A percentile compares a stretch with the other conserved stretches of the same genome.
Conservation (phyloP, 202 grass and related monocot genomes). For the Zoysia matrella region DNA sequence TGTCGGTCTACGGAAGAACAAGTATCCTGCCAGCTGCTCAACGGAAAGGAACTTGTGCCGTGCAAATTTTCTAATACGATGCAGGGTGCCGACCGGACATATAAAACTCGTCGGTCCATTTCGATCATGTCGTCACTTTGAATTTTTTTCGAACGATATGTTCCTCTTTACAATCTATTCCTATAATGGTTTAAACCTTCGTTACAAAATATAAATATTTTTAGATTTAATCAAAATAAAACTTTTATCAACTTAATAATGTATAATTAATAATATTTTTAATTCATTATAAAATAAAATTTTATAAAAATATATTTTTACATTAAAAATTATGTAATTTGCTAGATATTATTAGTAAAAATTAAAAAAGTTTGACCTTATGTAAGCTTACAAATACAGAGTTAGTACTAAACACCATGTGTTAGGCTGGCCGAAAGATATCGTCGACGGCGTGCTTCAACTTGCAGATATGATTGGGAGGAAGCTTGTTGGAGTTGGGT, state of each 20-base stretch:
- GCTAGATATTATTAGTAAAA: too few relatives aligned
- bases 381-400: too few relatives aligned
- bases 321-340: too few relatives aligned
- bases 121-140: background rate
- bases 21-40: background rate
- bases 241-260: too few relatives aligned
- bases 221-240: too few relatives aligned
- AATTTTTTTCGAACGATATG: background rate
- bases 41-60: background rate
- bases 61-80: background rate
- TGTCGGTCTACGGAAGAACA: background rate
- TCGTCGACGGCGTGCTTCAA: slow-evolving; percentile 16
- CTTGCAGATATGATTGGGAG: slow-evolving; percentile 15
- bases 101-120: background rate
- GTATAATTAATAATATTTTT: too few relatives aligned
- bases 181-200: background rate
- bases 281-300: too few relatives aligned
- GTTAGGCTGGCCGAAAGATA: slow-evolving; percentile 34
- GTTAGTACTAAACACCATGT: background rate
- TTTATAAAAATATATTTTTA: too few relatives aligned
- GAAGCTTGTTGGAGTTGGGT: background rate
- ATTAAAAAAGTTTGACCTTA: too few relatives aligned
- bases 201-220: too few relatives aligned
- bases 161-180: background rate
- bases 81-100: background rate